A percentile compares a stretch with the other conserved stretches of the same genome.
These are phyloP conservation scores for Cystofilobasidium bisporidii DNA, from an alignment of 768 basidiomycete species.

Conservation along the genomic window DNA sequence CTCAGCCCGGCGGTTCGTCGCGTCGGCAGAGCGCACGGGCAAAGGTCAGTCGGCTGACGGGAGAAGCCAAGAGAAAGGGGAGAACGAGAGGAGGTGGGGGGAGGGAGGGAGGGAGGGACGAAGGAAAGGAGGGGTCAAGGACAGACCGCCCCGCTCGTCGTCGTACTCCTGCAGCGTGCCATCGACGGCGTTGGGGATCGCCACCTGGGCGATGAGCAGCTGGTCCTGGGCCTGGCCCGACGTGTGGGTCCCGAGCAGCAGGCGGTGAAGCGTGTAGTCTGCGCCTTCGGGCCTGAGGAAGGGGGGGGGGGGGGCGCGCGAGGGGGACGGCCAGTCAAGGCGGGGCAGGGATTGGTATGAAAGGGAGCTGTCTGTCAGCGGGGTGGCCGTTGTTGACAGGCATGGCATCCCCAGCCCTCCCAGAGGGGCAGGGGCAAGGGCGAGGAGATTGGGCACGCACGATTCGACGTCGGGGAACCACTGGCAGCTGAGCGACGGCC, in stretches of 20 bases:
- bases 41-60: no score
- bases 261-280: conserved; percentile 86
- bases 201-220: conserved; percentile 87
- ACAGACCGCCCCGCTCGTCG: conserved; percentile 65
- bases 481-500: conserved; percentile 95
- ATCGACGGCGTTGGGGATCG: conserved; percentile 69
- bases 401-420: not conserved
- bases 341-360: no score
- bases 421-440: not conserved
- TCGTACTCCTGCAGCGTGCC: conserved; percentile 73
- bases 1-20: no score
- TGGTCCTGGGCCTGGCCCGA: conserved; percentile 89
- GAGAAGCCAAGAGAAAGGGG: no score
- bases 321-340: no score
- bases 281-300: conserved; percentile 64
- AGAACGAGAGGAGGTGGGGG: no score
- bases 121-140: no score
- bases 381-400: no score
- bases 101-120: no score
- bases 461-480: conserved; percentile 97
- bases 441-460: conserved; percentile 48
- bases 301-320: no score
- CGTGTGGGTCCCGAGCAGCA: conserved; percentile 94
- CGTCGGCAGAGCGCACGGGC: no score
- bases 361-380: no score